Evolutionary conservation across 768 basidiomycete species (phyloP), one percentile per base, ranked within the genome.

Genomic region (Amylocystis lapponica): DNA sequence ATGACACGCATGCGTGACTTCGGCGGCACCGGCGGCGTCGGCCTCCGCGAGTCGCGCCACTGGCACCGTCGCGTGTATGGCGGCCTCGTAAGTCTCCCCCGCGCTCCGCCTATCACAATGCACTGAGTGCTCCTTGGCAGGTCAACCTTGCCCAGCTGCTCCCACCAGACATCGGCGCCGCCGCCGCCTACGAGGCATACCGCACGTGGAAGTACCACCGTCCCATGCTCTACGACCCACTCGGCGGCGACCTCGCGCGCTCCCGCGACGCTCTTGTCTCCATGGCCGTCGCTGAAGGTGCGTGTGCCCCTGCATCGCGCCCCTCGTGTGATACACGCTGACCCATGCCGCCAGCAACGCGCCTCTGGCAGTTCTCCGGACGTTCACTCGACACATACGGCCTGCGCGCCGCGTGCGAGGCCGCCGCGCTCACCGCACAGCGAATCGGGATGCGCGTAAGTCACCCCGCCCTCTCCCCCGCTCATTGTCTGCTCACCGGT

Each of bases 151-250:
- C 59, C 39, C 59, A 63, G 32, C 66, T 86, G 63, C 59, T 67
- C 5, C 79, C 84, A 1, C 53, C 62, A 14, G 82, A 86, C 45
- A 71, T 89, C 14, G 86, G 86, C 1, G 75, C 81, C 51, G 86
- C 86, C 4, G 85, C 85, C 9, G 85, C 82, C 3, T 87, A 85
- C 56, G 84, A 87, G 59, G 83, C 84, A 0, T 80, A 81, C 59
- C 72, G 83, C 13, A 72, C 73, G 21, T 82, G 81, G 78, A 76
- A 76, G 39, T 71, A 78, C 51, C 76, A 79, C 50, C 72, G 60
- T 30, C 66, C 62, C 5, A 42, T 49, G 29, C 67, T 81, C 33
- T 76, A 79, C 44, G 73, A 76, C 37, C 75, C 78, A 13, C 52
- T 83, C 4, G 70, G 70, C 41, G 75, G 70, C 8, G 78, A 83